A percentile compares a stretch with the other conserved stretches of the same genome.
These are phyloP conservation scores for Clarkia xantiana DNA, from an alignment of 345 rosid species.

Conservation along the genomic window DNA sequence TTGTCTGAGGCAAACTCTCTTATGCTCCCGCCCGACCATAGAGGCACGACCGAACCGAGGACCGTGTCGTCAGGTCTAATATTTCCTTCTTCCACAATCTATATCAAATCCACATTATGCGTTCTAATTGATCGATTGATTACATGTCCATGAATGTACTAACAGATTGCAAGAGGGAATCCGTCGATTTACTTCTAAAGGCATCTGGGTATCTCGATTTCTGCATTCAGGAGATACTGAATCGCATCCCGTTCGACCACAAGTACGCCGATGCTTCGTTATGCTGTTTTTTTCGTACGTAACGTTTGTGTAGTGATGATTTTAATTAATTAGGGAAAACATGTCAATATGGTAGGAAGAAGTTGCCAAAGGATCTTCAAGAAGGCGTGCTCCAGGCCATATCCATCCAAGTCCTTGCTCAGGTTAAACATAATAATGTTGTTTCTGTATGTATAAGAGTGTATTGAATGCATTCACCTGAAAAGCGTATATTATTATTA, in stretches of 20 bases:
- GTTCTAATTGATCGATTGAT: too few species aligned
- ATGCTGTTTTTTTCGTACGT: background rate
- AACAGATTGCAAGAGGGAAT: slow-evolving; percentile 61
- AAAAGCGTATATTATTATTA: too few species aligned
- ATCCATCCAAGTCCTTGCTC: slow-evolving; percentile 78
- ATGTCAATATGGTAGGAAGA: slow-evolving; percentile 24
- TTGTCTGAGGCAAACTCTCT: slow-evolving; percentile 53
- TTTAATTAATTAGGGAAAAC: background rate
- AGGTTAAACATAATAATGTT: slow-evolving; percentile 27
- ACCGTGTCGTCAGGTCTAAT: slow-evolving; percentile 70
- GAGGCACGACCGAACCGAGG: slow-evolving; percentile 38
- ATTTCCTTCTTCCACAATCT: too few species aligned
- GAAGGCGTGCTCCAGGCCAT: slow-evolving; percentile 53
- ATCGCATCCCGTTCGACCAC: slow-evolving; percentile 33
- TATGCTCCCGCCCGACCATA: slow-evolving; percentile 55
- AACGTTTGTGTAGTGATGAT: background rate
- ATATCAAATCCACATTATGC: too few species aligned
- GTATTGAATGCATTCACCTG: too few species aligned
- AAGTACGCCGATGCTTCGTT: slow-evolving; percentile 25
- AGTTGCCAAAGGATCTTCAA: slow-evolving; percentile 56
- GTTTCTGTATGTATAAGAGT: too few species aligned
- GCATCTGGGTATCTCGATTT: slow-evolving; percentile 78
- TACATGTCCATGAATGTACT: too few species aligned
- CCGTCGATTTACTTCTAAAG: slow-evolving; percentile 75
- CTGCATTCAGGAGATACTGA: slow-evolving; percentile 35